Base-by-base conservation (phyloP, 2,329 filamentous ascomycete genomes). In the Penicillium sumatraense region DNA sequence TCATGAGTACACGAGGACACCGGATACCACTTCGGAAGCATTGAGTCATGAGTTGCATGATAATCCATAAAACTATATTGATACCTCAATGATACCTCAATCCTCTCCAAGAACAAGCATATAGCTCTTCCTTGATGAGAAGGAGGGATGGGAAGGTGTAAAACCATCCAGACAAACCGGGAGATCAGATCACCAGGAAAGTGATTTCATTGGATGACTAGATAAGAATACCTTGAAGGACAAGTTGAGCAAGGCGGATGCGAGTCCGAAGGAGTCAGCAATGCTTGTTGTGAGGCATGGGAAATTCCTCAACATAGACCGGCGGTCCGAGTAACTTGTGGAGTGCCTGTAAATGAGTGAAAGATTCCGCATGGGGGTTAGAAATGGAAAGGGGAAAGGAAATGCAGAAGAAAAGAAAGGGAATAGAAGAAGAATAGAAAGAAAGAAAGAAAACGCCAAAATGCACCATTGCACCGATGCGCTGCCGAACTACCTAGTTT, bases 41-140 rank as follows among this genome's bases (percentile, higher is more conserved):
- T n/a, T n/a, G n/a, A n/a, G n/a, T n/a, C n/a, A n/a, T n/a, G n/a
- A n/a, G n/a, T n/a, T n/a, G n/a, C n/a, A n/a, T n/a, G n/a, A n/a
- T n/a, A n/a, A n/a, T n/a, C n/a, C n/a, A n/a, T n/a, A n/a, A n/a
- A n/a, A n/a, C n/a, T n/a, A n/a, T n/a, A n/a, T n/a, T n/a, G n/a
- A n/a, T n/a, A n/a, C 33, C 16, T n/a, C 35, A 2, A 38, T 20
- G 5, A 20, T 38, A 14, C 36, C 40, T 44, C 40, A 3, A 53
- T 72, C 72, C 72, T 75, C 72, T 73, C 70, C 67, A 72, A 73
- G 61, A 62, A 71, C 57, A 53, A 68, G 67, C 72, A 58, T 72
- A 50, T 72, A 75, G 71, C 68, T 67, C 58, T 57, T 57, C 56
- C 64, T 69, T 68, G 65, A 58, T 75, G 72, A 75, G 72, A 72